These are phyloP conservation scores for Fraxinus xanthoxyloides DNA, from an alignment of 305 asterid genomes.

Conservation along the genomic window DNA sequence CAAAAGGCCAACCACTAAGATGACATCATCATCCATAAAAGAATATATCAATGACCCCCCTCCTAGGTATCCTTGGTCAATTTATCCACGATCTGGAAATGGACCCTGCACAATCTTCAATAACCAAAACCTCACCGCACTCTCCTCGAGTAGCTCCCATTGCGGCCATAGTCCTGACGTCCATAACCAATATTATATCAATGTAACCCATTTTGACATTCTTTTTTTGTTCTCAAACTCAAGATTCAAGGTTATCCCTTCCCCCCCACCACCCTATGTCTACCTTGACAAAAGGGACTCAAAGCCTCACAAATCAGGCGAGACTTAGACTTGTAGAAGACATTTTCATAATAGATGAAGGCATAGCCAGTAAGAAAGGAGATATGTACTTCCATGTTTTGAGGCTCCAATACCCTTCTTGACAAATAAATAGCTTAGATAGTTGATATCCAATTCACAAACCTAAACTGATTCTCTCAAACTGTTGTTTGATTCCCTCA, in stretches of 20 bases:
- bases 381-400: background rate
- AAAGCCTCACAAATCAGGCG: background rate
- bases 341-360: background rate
- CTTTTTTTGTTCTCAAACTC: background rate
- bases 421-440: background rate
- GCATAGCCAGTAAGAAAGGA: background rate
- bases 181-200: background rate
- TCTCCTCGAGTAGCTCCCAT: background rate
- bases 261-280: background rate
- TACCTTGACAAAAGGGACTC: background rate
- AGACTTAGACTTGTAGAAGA: background rate
- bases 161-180: background rate
- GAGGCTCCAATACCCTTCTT: background rate
- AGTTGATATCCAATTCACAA: conserved; percentile 3
- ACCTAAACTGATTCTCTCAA: background rate
- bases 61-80: background rate
- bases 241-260: background rate
- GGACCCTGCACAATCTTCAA: background rate
- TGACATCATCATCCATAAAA: background rate
- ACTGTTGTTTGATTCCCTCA: background rate
- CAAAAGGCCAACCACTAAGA: background rate
- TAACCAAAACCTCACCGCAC: background rate
- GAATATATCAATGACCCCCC: background rate
- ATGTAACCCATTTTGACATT: background rate
- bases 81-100: background rate